Base-by-base conservation (phyloP, 805 yeast species). In the Teunomyces atbi region DNA sequence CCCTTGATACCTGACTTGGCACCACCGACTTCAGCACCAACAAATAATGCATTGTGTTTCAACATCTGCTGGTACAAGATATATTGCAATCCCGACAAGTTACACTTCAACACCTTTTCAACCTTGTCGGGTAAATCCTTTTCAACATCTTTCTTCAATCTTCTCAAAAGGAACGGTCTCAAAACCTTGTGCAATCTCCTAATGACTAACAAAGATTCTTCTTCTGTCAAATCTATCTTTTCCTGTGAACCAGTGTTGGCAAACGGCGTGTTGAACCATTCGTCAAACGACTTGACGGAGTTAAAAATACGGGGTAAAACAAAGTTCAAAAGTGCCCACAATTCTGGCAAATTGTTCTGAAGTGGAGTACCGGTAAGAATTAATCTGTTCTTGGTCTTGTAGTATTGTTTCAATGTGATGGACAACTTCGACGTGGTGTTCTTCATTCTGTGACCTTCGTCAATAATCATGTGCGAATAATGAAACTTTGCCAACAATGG, bases 391-490 rank as follows among this genome's bases (percentile, higher is more conserved):
- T 84, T 83, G 1, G 94, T 84, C 53, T 78, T 83, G 57, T 88
- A 87, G 57, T 81, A 85, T 45, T 77, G 81, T 29, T 84, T 81
- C 54, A 87, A 79, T 0, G 94, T 86, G 45, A 72, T 72, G 0
- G 92, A 84, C 46, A 87, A 69, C 59, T 86, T 87, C 2, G 92
- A 85, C 47, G 79, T 79, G 1, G 90, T 74, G 60, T 87, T 87
- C 61, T 87, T 87, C 90, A 87, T 84, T 68, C 95, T 76, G 65
- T 87, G 96, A 65, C 96, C 96, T 74, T 87, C 96, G 73, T 87
- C 96, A 54, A 87, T 87, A 53, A 87, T 86, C 92, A 87, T 87
- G 63, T 88, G 92, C 35, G 86, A 85, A 83, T 91, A 87, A 52
- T 78, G 78, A 54, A 84, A 79, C 57, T 83, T 84, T 23, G 83